Base-by-base conservation (phyloP, 352 stramenopile genomes). In the Globisporangium okanoganense region DNA sequence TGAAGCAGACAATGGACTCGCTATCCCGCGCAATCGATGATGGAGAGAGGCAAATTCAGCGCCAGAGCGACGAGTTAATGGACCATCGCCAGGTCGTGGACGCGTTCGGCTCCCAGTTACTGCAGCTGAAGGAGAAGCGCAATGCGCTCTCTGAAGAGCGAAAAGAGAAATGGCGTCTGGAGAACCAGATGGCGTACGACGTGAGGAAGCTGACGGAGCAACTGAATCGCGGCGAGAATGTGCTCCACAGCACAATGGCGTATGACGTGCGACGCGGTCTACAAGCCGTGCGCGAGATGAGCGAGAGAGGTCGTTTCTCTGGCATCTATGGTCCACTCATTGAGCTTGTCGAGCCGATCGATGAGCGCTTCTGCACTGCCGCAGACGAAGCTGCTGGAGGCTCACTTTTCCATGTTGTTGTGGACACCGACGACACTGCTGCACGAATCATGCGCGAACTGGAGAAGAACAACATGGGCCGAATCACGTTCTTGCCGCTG, bases 391-490 rank as follows among this genome's bases (percentile, higher is more conserved):
- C 97, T 40, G 97, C 96, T 5, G 94, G 97, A 9, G 97, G 95
- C 35, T 83, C 87, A 44, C 85, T 99, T 24, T 99, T 99, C 73
- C 96, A 99, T 69, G 95, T 99, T 16, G 96, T 99, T 52, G 98
- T 99, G 22, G 96, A 99, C 73, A 98, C 90, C 3, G 97, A 99
- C 67, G 94, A 96, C 49, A 99, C 96, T 16, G 97, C 97, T 2
- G 85, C 96, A 13, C 66, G 79, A 33, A 87, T 99, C 49, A 98
- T 99, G 90, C 79, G 84, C 52, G 85, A 97, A 25, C 76, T 99
- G 27, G 96, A 99, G 66, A 81, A 87, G 58, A 88, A 97, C 50
- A 97, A 96, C 61, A 67, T 97, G 47, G 97, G 97, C 0, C 85
- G 97, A 33, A 85, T 99, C 29, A 99, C 97, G 1, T 99, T 99